phyloP scores from a whole-genome alignment of 164 flowering plant genomes.

The Berberis vulgaris region DNA sequence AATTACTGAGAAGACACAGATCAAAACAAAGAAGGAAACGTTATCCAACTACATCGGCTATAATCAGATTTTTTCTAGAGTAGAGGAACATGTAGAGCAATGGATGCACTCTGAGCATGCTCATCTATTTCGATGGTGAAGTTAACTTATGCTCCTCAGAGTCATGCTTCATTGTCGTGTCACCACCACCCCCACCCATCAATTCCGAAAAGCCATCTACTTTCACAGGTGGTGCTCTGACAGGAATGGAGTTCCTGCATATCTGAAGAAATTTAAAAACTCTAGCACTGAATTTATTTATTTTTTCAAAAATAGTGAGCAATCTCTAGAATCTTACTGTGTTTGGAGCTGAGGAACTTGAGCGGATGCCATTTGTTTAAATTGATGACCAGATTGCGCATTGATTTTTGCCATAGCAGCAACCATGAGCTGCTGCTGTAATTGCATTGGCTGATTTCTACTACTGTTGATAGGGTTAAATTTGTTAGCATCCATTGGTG shows the following conservation, averaged over 20 bases:
- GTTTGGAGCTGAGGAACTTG: constrained; percentile 68
- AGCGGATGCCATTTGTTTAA: constrained; percentile 53
- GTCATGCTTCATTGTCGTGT: constrained; percentile 70
- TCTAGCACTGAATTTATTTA: neutral
- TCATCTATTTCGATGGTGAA: constrained; percentile 50
- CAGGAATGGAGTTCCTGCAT: constrained; percentile 52
- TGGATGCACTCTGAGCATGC: neutral
- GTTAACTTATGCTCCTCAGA: constrained; percentile 67
- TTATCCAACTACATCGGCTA: too few relatives aligned
- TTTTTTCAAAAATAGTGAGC: neutral
- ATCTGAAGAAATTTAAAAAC: constrained; percentile 1
- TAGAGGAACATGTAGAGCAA: neutral
- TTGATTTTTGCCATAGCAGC: constrained; percentile 45
- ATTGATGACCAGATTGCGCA: constrained; percentile 41
- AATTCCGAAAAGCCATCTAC: constrained; percentile 97
- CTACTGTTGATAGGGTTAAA: constrained; percentile 25
- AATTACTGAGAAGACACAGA: neutral
- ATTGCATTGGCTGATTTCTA: constrained; percentile 52
- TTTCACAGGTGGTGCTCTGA: constrained; percentile 89
- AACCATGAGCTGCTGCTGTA: constrained; percentile 56
- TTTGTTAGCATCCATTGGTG: constrained; percentile 46
- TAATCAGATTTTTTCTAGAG: too few relatives aligned
- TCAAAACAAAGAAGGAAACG: neutral
- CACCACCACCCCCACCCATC: constrained; percentile 66
- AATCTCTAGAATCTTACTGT: constrained; percentile 38